Conservation (phyloP, 164 flowering plant species). For the Tetracentron sinense region DNA sequence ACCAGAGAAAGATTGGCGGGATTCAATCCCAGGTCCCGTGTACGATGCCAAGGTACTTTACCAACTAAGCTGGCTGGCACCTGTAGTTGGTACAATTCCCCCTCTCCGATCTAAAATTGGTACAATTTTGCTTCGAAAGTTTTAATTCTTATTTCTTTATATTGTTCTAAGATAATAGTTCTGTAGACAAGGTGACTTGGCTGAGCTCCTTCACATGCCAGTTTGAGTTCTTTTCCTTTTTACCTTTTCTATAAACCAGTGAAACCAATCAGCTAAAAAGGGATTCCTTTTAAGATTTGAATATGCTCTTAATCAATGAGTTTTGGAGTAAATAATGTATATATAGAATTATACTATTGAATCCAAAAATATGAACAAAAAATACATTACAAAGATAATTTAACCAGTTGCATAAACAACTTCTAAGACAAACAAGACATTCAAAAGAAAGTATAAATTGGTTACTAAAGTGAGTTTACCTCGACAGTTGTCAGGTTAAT, state of each 20-base stretch:
- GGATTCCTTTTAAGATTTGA: too few species aligned
- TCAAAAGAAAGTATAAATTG: not conserved
- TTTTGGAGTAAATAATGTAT: not conserved
- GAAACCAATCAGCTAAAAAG: not conserved
- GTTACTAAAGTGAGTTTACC: slow-evolving; percentile 34
- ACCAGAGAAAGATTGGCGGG: too few species aligned
- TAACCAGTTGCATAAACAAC: not conserved
- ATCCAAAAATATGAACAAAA: not conserved
- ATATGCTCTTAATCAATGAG: not conserved
- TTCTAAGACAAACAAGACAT: not conserved
- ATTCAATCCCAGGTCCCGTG: too few species aligned
- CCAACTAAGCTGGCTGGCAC: too few species aligned
- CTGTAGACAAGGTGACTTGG: not conserved
- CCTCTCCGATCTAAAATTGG: too few species aligned
- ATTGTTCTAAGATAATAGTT: too few species aligned
- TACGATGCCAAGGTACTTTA: too few species aligned
- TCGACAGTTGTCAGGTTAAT: slow-evolving; percentile 93
- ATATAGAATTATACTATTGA: too few species aligned
- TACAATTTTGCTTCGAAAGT: too few species aligned
- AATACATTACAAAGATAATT: not conserved
- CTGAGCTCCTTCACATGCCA: not conserved
- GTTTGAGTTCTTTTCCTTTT: too few species aligned
- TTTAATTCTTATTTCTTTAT: too few species aligned
- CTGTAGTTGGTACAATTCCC: too few species aligned
- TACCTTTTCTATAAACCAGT: not conserved